These are phyloP conservation scores for Capsicum baccatum DNA, from an alignment of 257 asterid species.

Conservation along the genomic window DNA sequence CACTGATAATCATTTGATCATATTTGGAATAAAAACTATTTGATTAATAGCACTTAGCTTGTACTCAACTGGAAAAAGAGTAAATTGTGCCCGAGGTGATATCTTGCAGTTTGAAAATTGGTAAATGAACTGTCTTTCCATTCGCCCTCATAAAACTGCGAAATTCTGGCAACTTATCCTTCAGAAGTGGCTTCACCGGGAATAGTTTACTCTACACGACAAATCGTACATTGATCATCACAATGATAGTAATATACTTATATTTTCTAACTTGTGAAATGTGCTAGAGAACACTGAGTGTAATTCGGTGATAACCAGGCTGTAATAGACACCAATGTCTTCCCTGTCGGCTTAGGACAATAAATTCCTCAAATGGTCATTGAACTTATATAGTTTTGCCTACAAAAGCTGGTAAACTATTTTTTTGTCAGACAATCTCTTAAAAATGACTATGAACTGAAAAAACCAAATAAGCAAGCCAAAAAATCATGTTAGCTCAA, in stretches of 20 bases:
- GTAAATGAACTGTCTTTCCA: conserved; percentile 36
- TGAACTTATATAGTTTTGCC: no score
- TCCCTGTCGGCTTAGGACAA: no score
- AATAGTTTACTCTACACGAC: conserved; percentile 55
- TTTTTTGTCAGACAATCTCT: no score
- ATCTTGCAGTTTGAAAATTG: conserved; percentile 45
- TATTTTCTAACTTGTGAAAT: neutral
- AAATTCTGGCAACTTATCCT: conserved; percentile 36
- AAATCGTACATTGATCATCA: neutral
- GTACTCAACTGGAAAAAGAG: conserved; percentile 69
- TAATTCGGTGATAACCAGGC: neutral
- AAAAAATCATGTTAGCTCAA: no score
- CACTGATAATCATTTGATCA: neutral
- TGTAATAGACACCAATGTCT: no score
- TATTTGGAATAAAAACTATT: neutral
- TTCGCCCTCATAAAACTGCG: conserved; percentile 17
- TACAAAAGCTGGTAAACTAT: no score
- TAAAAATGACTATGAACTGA: no score
- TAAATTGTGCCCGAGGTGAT: conserved; percentile 49
- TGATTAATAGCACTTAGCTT: neutral
- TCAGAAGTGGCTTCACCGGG: conserved; percentile 68
- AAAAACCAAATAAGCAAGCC: no score
- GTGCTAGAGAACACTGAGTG: neutral
- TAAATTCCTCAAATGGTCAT: no score
- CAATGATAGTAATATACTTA: neutral